Conservation (phyloP, 2,329 filamentous ascomycete species). For the Fusarium tricinctum region DNA sequence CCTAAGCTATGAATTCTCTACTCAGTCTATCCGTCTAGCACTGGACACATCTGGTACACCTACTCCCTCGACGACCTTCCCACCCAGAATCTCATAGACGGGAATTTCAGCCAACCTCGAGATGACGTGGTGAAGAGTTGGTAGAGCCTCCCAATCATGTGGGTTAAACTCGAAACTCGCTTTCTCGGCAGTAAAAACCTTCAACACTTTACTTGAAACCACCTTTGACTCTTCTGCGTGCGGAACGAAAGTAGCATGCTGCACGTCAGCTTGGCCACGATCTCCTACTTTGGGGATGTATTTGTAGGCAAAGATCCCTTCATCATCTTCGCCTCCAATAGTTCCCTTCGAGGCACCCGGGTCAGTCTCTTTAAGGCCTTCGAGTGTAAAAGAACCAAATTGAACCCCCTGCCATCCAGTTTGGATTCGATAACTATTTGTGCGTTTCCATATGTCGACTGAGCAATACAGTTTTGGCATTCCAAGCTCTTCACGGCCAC, state of each 20-base stretch:
- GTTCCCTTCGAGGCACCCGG: not conserved
- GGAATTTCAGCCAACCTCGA: conserved; percentile 1
- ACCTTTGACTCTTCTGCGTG: conserved; percentile 2
- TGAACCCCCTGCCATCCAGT: conserved; percentile 7
- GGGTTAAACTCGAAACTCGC: conserved; percentile 3
- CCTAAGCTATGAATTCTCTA: too few species aligned
- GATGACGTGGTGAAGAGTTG: not conserved
- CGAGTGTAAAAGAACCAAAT: not conserved
- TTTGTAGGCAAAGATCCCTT: conserved; percentile 3
- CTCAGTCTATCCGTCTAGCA: not conserved
- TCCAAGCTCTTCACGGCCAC: conserved; percentile 71
- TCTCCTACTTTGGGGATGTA: conserved; percentile 5
- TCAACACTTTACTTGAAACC: not conserved
- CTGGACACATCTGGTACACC: not conserved
- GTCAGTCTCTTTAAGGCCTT: not conserved
- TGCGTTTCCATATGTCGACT: not conserved
- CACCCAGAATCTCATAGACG: not conserved
- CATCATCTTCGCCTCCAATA: not conserved
- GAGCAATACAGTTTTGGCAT: conserved; percentile 19
- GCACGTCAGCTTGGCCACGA: not conserved
- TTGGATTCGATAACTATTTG: conserved; percentile 7
- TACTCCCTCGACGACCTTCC: conserved; percentile 3
- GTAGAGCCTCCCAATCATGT: not conserved
- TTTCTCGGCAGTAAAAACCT: not conserved
- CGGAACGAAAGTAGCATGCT: conserved; percentile 8